Conservation (phyloP, 768 basidiomycete genomes). For the Boletus edulis region DNA sequence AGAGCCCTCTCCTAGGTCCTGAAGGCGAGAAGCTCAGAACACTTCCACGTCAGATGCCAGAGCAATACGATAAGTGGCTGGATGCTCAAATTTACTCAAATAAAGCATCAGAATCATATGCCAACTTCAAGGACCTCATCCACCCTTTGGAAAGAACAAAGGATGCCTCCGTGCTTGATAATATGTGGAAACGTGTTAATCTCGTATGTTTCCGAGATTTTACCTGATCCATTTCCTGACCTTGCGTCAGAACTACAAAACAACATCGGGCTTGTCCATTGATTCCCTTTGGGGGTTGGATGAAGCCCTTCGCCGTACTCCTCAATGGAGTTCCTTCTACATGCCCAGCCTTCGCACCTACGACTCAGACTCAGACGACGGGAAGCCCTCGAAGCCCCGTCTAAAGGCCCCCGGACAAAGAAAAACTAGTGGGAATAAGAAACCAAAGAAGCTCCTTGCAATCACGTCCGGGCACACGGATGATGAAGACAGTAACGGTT, state of each 20-base stretch:
- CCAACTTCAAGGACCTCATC: slow-evolving; percentile 54
- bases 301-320: slow-evolving; percentile 46
- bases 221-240: neutral
- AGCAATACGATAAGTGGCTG: slow-evolving; percentile 62
- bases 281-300: slow-evolving; percentile 65
- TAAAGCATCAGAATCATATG: slow-evolving; percentile 49
- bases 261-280: slow-evolving; percentile 49
- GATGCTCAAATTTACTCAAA: slow-evolving; percentile 66
- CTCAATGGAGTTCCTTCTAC: slow-evolving; percentile 58
- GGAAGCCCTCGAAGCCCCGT: slow-evolving; percentile 12
- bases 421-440: slow-evolving; percentile 26
- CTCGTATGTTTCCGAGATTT: slow-evolving; percentile 38
- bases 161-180: slow-evolving; percentile 47
- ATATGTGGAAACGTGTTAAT: slow-evolving; percentile 65
- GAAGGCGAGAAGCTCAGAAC: slow-evolving; percentile 54
- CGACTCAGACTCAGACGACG: slow-evolving; percentile 27
- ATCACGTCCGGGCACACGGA: slow-evolving; percentile 44
- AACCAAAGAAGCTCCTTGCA: slow-evolving; percentile 42
- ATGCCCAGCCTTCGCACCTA: slow-evolving; percentile 18
- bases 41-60: slow-evolving; percentile 50
- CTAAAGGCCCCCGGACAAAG: slow-evolving; percentile 12
- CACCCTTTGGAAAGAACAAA: slow-evolving; percentile 59
- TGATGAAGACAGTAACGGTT: slow-evolving; percentile 43
- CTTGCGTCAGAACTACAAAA: slow-evolving; percentile 56
- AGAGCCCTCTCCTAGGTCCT: slow-evolving; percentile 55